Base-by-base conservation (phyloP, 495 filamentous ascomycete species). In the Penicillium argentinense region DNA sequence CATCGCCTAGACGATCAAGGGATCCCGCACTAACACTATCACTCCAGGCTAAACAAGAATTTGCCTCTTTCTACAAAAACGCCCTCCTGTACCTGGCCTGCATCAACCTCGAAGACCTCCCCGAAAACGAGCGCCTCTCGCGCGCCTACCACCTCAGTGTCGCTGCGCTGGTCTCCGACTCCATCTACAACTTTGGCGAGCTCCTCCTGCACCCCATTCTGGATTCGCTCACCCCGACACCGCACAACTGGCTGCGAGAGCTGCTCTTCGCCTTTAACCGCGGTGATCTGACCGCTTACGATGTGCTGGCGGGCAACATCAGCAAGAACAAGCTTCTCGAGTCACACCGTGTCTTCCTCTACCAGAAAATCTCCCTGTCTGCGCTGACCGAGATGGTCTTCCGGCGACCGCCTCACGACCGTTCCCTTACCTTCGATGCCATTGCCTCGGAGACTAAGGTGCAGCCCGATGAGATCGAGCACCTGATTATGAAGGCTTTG, bases 161-260 rank as follows among this genome's bases (percentile, higher is more conserved):
- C 36, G 91, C 95, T 14, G 93, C 93, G 9, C 78, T 99, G 8
- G 86, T 96, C 25, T 96, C 90, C 39, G 89, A 91, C 63, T 83
- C 80, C 50, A 97, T 97, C 73, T 97, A 97, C 79, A 99, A 97
- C 78, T 99, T 99, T 51, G 93, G 93, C 68, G 93, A 99, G 76
- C 89, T 99, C 4, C 84, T 99, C 16, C 82, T 97, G 47, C 93
- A 99, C 72, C 95, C 93, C 5, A 95, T 99, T 59, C 84, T 97
- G 44, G 86, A 96, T 60, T 83, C 88, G 5, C 78, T 99, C 42
- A 76, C 71, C 33, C 72, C 81, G 40, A 80, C 82, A 25, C 66
- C 74, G 33, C 78, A 87, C 62, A 69, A 74, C 54, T 99, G 93
- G 93, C 82, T 99, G 21, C 86, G 88, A 43, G 88, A 96, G 16